A percentile compares a stretch with the other conserved stretches of the same genome.
Conservation (phyloP, 129 eudicot genomes). For the sunflower (Helianthus annuus) region DNA sequence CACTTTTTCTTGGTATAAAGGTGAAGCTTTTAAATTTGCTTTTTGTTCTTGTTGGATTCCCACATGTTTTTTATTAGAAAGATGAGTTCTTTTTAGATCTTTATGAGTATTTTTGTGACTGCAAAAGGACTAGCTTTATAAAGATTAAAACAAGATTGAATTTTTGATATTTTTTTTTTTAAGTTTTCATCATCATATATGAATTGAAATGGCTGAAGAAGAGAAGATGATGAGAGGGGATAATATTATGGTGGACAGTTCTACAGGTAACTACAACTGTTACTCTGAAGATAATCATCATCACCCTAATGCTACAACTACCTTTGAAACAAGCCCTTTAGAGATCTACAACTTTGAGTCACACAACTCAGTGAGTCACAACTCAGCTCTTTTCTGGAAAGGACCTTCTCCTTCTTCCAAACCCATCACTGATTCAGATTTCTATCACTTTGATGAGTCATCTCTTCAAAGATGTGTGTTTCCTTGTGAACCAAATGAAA, state of each 20-base stretch:
- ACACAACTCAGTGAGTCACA: slow-evolving; percentile 45
- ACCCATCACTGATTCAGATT: slow-evolving; percentile 40
- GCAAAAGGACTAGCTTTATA: slow-evolving; percentile 32
- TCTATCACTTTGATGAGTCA: slow-evolving; percentile 56
- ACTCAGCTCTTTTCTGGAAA: slow-evolving; percentile 43
- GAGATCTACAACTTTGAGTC: slow-evolving; percentile 70
- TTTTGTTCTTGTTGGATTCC: slow-evolving; percentile 43
- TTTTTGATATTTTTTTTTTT: slow-evolving; percentile 19
- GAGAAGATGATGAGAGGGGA: slow-evolving; percentile 35
- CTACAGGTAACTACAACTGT: slow-evolving; percentile 36
- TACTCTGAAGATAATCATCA: slow-evolving; percentile 27
- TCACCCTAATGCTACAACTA: slow-evolving; percentile 29
- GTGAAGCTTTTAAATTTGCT: slow-evolving; percentile 39
- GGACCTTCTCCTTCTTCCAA: slow-evolving; percentile 45
- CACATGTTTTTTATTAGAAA: slow-evolving; percentile 33
- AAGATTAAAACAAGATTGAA: slow-evolving; percentile 24
- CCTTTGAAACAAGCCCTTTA: slow-evolving; percentile 39
- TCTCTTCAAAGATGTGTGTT: slow-evolving; percentile 66
- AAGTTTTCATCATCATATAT: slow-evolving; percentile 19
- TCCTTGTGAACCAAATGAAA: slow-evolving; percentile 74
- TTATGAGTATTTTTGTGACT: slow-evolving; percentile 24
- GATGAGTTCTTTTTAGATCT: slow-evolving; percentile 34
- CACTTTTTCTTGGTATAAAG: slow-evolving; percentile 30
- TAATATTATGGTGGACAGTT: slow-evolving; percentile 24
- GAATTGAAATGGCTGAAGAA: slow-evolving; percentile 32